A percentile compares a stretch with the other conserved stretches of the same genome.
These are phyloP conservation scores for Herpetomonas tarakana DNA, from an alignment of 208 protist species.

Conservation along the genomic window DNA sequence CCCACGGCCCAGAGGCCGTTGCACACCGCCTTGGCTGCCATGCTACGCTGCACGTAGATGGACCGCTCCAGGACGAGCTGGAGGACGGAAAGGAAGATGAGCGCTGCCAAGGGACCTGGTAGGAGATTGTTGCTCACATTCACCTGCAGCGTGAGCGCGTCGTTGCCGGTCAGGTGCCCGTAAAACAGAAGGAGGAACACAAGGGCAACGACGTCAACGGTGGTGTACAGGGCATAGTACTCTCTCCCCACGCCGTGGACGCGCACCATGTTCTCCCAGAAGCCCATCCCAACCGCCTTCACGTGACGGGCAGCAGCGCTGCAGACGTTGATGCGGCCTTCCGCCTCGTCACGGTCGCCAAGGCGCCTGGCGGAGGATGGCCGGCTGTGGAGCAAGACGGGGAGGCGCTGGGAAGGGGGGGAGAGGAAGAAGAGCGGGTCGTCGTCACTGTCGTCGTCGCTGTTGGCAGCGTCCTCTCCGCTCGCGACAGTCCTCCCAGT, in stretches of 20 bases:
- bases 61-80: conserved; percentile 68
- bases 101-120: conserved; percentile 61
- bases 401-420: background rate
- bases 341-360: background rate
- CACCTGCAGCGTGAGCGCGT: conserved; percentile 42
- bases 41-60: conserved; percentile 52
- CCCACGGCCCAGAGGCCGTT: conserved; percentile 32
- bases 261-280: conserved; percentile 31
- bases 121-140: conserved; percentile 72
- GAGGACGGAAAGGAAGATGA: conserved; percentile 54
- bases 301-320: background rate
- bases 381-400: background rate
- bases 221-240: conserved; percentile 60
- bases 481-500: no score
- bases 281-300: background rate
- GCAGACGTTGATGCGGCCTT: background rate
- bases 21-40: conserved; percentile 43
- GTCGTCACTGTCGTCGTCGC: background rate
- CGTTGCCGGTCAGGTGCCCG: conserved; percentile 38
- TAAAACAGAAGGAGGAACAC: conserved; percentile 51
- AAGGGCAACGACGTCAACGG: conserved; percentile 43
- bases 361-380: no score
- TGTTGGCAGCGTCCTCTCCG: background rate
- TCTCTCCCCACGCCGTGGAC: conserved; percentile 52
- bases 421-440: background rate